Base-by-base conservation (phyloP, 257 asterid species). In the Thymus quinquecostatus region DNA sequence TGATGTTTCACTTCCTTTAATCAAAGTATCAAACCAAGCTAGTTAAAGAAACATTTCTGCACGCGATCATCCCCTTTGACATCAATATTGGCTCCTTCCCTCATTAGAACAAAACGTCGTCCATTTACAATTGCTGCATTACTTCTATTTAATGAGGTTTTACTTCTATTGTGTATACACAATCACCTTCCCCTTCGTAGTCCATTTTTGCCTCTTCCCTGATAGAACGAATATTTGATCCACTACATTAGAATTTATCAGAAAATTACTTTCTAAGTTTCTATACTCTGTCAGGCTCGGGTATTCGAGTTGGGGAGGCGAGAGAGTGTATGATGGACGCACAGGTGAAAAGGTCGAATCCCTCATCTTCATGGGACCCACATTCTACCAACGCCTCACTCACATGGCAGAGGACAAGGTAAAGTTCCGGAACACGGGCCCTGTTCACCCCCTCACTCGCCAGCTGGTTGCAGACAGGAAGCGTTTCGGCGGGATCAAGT, bases 371-470 rank as follows among this genome's bases (percentile, higher is more conserved):
- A 92, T 95, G 87, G 96, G 98, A n/a, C 99, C 98, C 2, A 92
- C 98, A 7, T 89, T 81, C 83, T 95, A 92, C 83, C 97, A 95
- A 79, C 96, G 99, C 43, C 95, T 95, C 36, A 81, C 81, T 0
- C 99, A 95, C 54, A 95, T 92, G 98, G 95, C 99, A 0, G 99
- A 95, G 66, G 98, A 95, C 88, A 95, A 93, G 73, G 97, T 94
- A 9, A 94, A 94, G 55, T 92, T 80, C 73, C 77, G 98, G 40
- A 94, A 92, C 59, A 92, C 96, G 0, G 99, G 99, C 8, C 97
- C 97, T 0, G 99, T 94, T 54, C 98, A 95, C 77, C 99, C 99
- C 0, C 93, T 92, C 0, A 95, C 99, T 8, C 97, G 97, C 2
- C 99, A 95, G 84, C 99, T 97, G 2, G 98, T 95, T 60, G 96